These are phyloP conservation scores for Lactarius hatsudake DNA, from an alignment of 768 basidiomycete genomes.

Conservation along the genomic window DNA sequence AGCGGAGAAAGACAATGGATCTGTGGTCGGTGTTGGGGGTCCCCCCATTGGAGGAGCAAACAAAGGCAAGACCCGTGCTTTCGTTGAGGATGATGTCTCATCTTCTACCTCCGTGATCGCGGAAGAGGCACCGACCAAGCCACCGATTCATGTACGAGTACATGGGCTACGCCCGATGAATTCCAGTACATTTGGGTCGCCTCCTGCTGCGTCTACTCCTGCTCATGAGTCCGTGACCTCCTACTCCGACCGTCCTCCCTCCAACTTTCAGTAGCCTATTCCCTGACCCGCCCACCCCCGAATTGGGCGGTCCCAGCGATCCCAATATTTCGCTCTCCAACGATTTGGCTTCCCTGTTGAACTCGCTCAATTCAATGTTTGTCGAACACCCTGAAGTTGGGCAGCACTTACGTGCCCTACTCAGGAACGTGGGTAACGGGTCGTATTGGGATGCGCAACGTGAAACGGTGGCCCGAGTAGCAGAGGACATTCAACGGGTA, in stretches of 20 bases:
- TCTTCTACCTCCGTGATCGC: conserved; percentile 43
- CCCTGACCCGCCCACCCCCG: conserved; percentile 52
- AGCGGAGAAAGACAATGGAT: conserved; percentile 26
- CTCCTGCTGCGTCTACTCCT: conserved; percentile 20
- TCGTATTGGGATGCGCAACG: conserved; percentile 69
- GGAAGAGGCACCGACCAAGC: conserved; percentile 49
- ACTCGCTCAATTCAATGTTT: conserved; percentile 52
- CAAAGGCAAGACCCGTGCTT: conserved; percentile 34
- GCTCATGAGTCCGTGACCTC: conserved; percentile 22
- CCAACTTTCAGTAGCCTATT: conserved; percentile 23
- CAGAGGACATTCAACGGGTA: conserved; percentile 50
- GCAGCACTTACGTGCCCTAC: conserved; percentile 61
- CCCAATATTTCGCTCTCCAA: conserved; percentile 50
- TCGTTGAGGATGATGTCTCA: conserved; percentile 37
- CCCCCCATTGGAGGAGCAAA: conserved; percentile 50
- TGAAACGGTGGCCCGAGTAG: conserved; percentile 55
- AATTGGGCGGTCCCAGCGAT: conserved; percentile 37
- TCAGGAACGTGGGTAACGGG: conserved; percentile 59
- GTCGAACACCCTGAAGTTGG: conserved; percentile 69
- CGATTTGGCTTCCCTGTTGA: conserved; percentile 63
- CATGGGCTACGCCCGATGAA: conserved; percentile 25
- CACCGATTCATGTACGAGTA: conserved; percentile 57
- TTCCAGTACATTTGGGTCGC: conserved; percentile 27
- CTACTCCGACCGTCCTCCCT: conserved; percentile 15
- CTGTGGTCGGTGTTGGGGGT: neutral